phyloP scores from a whole-genome alignment of 2,329 filamentous ascomycete genomes.

The Alternaria incomplexa region DNA sequence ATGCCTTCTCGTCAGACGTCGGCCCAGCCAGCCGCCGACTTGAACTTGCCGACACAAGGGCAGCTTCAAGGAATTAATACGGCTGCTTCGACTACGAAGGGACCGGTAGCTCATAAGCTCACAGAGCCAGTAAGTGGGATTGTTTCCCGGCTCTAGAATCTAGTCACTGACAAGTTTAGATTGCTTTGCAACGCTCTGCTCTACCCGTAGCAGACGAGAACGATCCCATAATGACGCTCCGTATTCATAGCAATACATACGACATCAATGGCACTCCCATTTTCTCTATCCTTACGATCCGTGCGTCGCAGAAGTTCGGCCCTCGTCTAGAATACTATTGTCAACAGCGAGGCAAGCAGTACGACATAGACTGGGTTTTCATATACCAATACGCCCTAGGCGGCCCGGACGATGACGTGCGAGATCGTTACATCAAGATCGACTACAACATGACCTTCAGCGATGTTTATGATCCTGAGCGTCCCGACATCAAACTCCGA shows the following conservation, averaged over 20 bases:
- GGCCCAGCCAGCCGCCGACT: background rate
- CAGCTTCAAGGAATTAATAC: background rate
- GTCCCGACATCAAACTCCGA: background rate
- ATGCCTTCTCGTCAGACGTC: slow-evolving; percentile 6
- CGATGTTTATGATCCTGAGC: slow-evolving; percentile 9
- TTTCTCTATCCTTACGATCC: slow-evolving; percentile 21
- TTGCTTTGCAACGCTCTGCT: background rate
- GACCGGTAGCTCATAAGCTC: background rate
- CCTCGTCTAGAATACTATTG: slow-evolving; percentile 22
- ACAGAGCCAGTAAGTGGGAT: background rate
- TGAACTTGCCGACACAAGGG: background rate
- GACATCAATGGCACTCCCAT: slow-evolving; percentile 12
- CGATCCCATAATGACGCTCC: slow-evolving; percentile 2
- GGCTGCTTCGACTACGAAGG: background rate
- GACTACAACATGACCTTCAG: slow-evolving; percentile 17
- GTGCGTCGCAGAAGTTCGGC: slow-evolving; percentile 11
- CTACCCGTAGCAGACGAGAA: background rate
- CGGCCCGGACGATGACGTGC: background rate
- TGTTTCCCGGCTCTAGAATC: background rate
- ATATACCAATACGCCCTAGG: slow-evolving; percentile 13
- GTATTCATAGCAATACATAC: slow-evolving; percentile 19
- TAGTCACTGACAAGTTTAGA: slow-evolving; percentile 5
- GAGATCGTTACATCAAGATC: slow-evolving; percentile 7
- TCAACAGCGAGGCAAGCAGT: slow-evolving; percentile 13
- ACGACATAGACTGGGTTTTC: slow-evolving; percentile 16